These are phyloP conservation scores for Salvia rosmarinus DNA, from an alignment of 257 asterid species.

Conservation along the genomic window DNA sequence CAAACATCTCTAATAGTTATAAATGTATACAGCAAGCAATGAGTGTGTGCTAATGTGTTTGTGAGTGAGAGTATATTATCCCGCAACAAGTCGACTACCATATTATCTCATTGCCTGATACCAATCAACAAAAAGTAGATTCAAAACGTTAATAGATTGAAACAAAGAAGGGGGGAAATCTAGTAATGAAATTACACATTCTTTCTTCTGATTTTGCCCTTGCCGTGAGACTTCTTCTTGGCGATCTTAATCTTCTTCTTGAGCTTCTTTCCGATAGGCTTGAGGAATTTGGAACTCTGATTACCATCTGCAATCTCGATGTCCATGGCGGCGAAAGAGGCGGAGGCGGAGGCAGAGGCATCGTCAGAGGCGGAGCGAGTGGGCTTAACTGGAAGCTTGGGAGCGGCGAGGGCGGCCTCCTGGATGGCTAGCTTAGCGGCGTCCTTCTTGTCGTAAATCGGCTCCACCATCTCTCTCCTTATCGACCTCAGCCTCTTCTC, in stretches of 20 bases:
- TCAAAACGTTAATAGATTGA: neutral
- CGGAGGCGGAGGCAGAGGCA: conserved; percentile 12
- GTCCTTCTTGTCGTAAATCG: conserved; percentile 72
- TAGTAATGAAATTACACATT: conserved; percentile 35
- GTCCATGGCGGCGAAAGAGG: conserved; percentile 38
- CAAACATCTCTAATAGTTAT: neutral
- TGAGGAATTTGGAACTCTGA: conserved; percentile 46
- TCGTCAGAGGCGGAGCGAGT: conserved; percentile 27
- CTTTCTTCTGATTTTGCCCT: conserved; percentile 82
- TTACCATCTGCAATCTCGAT: conserved; percentile 56
- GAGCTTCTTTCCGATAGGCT: conserved; percentile 84
- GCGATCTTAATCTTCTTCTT: conserved; percentile 78
- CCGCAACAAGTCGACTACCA: neutral
- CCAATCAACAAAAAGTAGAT: neutral
- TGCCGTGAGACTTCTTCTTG: conserved; percentile 61
- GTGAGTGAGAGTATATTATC: neutral
- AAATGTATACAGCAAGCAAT: neutral
- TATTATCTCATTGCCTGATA: neutral
- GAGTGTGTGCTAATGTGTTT: neutral
- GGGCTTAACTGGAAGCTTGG: conserved; percentile 72
- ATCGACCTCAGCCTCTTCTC: conserved; percentile 86
- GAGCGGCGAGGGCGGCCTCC: conserved; percentile 90
- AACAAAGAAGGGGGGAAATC: neutral
- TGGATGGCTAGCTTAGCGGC: conserved; percentile 81
- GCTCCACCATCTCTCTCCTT: conserved; percentile 82